Evolutionary conservation across 1,284 basidiomycete genomes (phyloP).

Genomic region (Heterobasidion annosum): DNA sequence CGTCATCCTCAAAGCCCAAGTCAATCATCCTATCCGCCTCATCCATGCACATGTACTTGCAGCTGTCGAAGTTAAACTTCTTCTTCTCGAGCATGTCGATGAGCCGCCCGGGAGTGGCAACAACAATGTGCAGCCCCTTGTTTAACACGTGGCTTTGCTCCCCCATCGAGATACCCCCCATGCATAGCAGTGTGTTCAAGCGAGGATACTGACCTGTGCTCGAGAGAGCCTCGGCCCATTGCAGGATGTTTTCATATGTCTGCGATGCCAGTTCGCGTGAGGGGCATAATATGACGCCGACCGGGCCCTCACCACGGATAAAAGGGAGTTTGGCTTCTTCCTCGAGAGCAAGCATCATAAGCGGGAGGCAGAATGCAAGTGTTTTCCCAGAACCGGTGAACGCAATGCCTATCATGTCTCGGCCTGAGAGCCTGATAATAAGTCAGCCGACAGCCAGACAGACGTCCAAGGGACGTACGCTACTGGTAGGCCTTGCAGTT

Average conservation of each 20-base stretch:
- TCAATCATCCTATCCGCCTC: constrained; percentile 99
- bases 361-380: constrained; percentile 82
- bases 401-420: constrained; percentile 92
- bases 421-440: constrained; percentile 64
- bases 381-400: constrained; percentile 71
- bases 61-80: constrained; percentile 84
- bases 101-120: constrained; percentile 91
- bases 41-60: constrained; percentile 96
- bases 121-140: constrained; percentile 91
- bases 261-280: constrained; percentile 92
- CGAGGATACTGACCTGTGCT: constrained; percentile 77
- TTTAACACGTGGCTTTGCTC: constrained; percentile 88
- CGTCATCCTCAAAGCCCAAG: constrained; percentile 97
- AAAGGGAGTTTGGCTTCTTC: constrained; percentile 90
- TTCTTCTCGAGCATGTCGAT: constrained; percentile 98
- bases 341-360: constrained; percentile 94
- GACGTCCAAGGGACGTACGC: constrained; percentile 47
- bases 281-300: constrained; percentile 92
- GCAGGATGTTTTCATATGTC: constrained; percentile 90
- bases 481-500: constrained; percentile 93
- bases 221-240: constrained; percentile 79
- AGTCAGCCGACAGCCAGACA: not conserved
- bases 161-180: constrained; percentile 96
- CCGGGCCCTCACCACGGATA: constrained; percentile 88
- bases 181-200: constrained; percentile 85